Base-by-base conservation (phyloP, 2,329 filamentous ascomycete species). In the Diaporthe eres region DNA sequence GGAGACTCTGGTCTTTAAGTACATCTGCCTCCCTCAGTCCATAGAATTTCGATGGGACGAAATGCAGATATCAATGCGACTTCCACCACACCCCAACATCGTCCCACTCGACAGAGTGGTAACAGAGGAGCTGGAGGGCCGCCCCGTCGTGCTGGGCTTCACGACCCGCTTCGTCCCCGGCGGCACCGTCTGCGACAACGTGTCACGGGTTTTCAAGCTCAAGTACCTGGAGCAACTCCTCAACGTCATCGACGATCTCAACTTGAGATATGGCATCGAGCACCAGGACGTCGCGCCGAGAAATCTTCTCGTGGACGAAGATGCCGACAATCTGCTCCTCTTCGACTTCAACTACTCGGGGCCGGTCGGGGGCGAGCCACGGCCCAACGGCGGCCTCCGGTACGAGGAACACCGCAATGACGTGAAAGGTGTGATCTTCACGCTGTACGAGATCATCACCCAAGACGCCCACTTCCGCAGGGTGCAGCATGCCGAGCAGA, bases 241-340 rank as follows among this genome's bases (percentile, higher is more conserved):
- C 0, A 5, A 78, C 3, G 81, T 83, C 12, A 79, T 85, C 8
- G 84, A 86, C 72, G 81, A 82, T 53, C 77, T 86, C 37, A 85
- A 86, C 74, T 78, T 85, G 10, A 72, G 79, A 55, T 77, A 82
- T 53, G 83, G 84, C 42, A 81, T 86, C 57, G 77, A 78, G 60
- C 84, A 86, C 77, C 81, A 85, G 75, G 84, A 85, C 72, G 81
- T 86, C 53, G 79, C 82, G 2, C 77, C 82, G 7, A 80, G 82
- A 51, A 86, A 86, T 74, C 78, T 86, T 7, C 70, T 85, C 1
- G 74, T 85, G 39, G 79, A 85, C 63, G 78, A 80, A 13, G 58
- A 72, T 9, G 83, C 81, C 39, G 78, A 85, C 67, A 73, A 76
- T 5, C 67, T 85, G 28, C 74, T 82, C 74, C 68, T 85, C 2